phyloP scores from a whole-genome alignment of 768 basidiomycete species.

The Kwoniella dejecticola region DNA sequence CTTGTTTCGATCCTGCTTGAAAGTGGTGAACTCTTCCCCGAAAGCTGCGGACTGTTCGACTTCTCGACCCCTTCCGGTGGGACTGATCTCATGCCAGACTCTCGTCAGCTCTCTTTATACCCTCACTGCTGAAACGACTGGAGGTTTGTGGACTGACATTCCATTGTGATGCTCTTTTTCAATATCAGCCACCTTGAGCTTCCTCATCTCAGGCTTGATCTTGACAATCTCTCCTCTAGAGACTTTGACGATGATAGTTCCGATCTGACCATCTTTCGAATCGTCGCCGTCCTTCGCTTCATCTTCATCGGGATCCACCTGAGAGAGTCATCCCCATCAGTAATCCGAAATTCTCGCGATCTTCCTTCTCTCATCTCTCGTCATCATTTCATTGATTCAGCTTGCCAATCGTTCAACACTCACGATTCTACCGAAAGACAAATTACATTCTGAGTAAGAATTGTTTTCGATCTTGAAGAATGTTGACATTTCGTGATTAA shows the following conservation, averaged over 20 bases:
- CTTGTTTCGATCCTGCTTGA: not conserved
- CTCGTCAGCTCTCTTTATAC: too few relatives aligned
- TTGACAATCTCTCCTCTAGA: conserved; percentile 12
- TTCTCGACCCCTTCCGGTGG: not conserved
- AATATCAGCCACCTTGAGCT: not conserved
- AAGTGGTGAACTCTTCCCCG: conserved; percentile 9
- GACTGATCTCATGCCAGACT: not conserved
- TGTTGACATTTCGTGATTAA: conserved; percentile 11
- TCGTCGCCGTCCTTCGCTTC: not conserved
- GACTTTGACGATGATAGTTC: conserved; percentile 6
- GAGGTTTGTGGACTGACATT: too few relatives aligned
- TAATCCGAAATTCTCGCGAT: too few relatives aligned
- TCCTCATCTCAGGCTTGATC: conserved; percentile 14
- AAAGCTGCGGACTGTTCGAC: conserved; percentile 4
- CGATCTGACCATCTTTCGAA: not conserved
- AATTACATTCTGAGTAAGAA: conserved; percentile 1
- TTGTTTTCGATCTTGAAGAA: too few relatives aligned
- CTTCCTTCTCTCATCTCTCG: too few relatives aligned
- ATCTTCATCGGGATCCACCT: conserved; percentile 1
- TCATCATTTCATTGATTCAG: not conserved
- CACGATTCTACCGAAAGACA: conserved; percentile 14
- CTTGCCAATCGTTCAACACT: not conserved
- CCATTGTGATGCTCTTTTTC: too few relatives aligned
- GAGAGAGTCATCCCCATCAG: too few relatives aligned
- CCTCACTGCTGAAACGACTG: too few relatives aligned